These are phyloP conservation scores for Clavispora santaluciae DNA, from an alignment of 805 yeast genomes.

Conservation along the genomic window DNA sequence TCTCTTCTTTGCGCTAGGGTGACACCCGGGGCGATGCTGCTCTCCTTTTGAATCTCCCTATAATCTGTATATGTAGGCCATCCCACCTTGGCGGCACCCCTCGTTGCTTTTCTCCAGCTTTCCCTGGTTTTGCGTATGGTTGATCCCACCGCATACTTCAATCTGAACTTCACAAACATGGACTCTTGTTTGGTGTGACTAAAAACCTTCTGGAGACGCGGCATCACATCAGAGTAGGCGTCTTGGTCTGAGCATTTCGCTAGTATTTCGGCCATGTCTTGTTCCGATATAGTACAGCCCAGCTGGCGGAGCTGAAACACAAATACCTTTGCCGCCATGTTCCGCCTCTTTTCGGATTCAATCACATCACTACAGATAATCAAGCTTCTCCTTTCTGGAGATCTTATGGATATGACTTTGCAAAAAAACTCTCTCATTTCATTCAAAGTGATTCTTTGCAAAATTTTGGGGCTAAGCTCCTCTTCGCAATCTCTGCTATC, in stretches of 20 bases:
- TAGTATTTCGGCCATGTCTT: conserved; percentile 2
- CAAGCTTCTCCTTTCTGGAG: conserved; percentile 34
- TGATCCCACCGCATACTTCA: neutral
- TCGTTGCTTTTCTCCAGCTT: neutral
- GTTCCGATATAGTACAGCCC: conserved; percentile 3
- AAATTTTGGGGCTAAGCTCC: conserved; percentile 25
- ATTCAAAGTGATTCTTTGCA: conserved; percentile 26
- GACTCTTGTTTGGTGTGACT: neutral
- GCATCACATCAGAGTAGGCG: conserved; percentile 3
- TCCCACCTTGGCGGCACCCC: neutral
- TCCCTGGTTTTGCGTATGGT: neutral
- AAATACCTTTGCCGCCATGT: neutral
- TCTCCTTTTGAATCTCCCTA: neutral
- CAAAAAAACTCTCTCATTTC: conserved; percentile 34
- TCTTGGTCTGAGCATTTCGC: conserved; percentile 6
- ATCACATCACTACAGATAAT: conserved; percentile 3
- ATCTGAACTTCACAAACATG: neutral
- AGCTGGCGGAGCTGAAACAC: neutral
- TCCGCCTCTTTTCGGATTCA: neutral
- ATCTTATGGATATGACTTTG: conserved; percentile 29
- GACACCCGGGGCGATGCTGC: neutral
- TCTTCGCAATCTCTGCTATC: conserved; percentile 26
- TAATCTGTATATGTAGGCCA: neutral
- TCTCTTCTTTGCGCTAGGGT: neutral
- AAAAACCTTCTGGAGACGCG: neutral